phyloP scores from a whole-genome alignment of 768 basidiomycete genomes.

The Macrolepiota albuminosa region DNA sequence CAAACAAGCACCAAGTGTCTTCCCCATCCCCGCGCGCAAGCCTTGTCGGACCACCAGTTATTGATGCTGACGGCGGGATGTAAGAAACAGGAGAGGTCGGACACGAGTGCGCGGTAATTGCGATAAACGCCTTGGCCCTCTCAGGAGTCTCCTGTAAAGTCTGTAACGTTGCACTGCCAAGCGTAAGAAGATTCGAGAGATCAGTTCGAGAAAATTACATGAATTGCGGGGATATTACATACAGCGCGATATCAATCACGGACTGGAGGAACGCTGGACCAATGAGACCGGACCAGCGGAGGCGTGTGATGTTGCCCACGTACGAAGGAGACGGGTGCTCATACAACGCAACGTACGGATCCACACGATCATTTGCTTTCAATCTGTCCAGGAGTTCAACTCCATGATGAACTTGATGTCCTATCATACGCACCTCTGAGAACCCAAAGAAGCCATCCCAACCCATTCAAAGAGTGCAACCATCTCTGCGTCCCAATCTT shows the following conservation, averaged over 20 bases:
- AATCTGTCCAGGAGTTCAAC: constrained; percentile 35
- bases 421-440: constrained; percentile 51
- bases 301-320: constrained; percentile 43
- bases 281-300: constrained; percentile 62
- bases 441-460: constrained; percentile 61
- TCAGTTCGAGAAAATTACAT: neutral
- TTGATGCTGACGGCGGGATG: constrained; percentile 26
- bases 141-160: neutral
- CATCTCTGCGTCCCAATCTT: constrained; percentile 47
- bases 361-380: constrained; percentile 55
- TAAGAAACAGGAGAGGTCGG: constrained; percentile 48
- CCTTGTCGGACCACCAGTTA: constrained; percentile 27
- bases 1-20: constrained; percentile 45
- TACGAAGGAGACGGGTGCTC: constrained; percentile 41
- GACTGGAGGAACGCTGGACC: constrained; percentile 46
- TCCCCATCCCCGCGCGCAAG: constrained; percentile 46
- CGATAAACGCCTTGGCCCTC: constrained; percentile 30
- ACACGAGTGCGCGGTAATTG: constrained; percentile 40
- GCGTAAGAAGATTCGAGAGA: neutral
- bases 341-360: constrained; percentile 68
- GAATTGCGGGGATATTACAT: constrained; percentile 1
- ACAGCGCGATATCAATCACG: constrained; percentile 44
- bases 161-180: constrained; percentile 7
- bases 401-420: neutral
- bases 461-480: constrained; percentile 64